These are phyloP conservation scores for Cicer pinnatifidum DNA, from an alignment of 306 rosid species.

Conservation along the genomic window DNA sequence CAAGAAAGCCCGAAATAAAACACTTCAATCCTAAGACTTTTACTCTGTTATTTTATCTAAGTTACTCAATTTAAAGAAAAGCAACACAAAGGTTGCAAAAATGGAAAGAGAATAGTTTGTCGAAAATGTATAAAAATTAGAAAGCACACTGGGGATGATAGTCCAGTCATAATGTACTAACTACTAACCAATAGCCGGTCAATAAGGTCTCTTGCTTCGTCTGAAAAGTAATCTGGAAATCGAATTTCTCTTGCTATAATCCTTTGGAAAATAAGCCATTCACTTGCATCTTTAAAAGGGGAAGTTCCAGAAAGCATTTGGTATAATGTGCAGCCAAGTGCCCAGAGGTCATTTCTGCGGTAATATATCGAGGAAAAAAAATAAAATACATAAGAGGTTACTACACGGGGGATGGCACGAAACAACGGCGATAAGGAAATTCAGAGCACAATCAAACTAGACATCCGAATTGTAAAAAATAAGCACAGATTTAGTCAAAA, in stretches of 20 bases:
- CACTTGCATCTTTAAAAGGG: constrained; percentile 98
- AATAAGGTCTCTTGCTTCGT: constrained; percentile 83
- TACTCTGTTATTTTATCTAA: constrained; percentile 29
- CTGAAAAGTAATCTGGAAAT: constrained; percentile 90
- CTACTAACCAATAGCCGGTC: constrained; percentile 88
- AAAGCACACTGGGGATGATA: constrained; percentile 15
- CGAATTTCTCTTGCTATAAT: constrained; percentile 94
- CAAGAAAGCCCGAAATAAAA: constrained; percentile 35
- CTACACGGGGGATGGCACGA: constrained; percentile 23
- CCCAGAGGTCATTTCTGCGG: constrained; percentile 99
- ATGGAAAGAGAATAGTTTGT: constrained; percentile 6
- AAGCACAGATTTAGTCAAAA: constrained; percentile 16
- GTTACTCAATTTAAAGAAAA: constrained; percentile 16
- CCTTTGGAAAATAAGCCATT: constrained; percentile 99
- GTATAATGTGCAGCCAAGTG: constrained; percentile 99
- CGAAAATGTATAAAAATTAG: background rate
- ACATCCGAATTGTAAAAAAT: constrained; percentile 19
- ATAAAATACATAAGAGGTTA: constrained; percentile 43
- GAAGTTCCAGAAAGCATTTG: constrained; percentile 99
- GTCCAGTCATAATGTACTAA: constrained; percentile 49
- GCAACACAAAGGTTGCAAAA: constrained; percentile 3
- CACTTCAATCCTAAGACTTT: constrained; percentile 10
- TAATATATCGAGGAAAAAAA: constrained; percentile 41
- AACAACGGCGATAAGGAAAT: constrained; percentile 37
- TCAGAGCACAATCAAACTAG: constrained; percentile 6